Conservation (phyloP, 495 filamentous ascomycete genomes). For the Aspergillus cristatus region DNA sequence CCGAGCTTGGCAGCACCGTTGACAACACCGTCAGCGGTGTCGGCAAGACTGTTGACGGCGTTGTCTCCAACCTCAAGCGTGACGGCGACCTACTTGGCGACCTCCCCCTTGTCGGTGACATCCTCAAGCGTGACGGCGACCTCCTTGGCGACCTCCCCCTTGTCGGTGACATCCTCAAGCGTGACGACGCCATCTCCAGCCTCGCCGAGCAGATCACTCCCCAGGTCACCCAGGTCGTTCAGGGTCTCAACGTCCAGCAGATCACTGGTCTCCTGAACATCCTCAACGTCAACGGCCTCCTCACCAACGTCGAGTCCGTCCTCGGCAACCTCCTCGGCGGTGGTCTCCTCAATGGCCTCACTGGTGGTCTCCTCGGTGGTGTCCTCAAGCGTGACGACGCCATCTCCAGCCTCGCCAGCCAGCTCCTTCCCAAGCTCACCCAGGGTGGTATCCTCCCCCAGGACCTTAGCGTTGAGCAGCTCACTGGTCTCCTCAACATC, state of each 20-base stretch:
- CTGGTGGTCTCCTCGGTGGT: not conserved
- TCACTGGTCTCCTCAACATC: constrained; percentile 1
- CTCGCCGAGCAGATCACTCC: too few relatives aligned
- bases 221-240: too few relatives aligned
- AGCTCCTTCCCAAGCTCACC: constrained; percentile 1
- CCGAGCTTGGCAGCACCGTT: constrained; percentile 6
- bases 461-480: not conserved
- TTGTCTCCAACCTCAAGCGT: constrained; percentile 1
- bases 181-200: not conserved
- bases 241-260: not conserved
- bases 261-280: not conserved
- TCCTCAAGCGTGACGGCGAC: not conserved
- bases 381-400: constrained; percentile 1
- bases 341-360: not conserved
- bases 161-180: not conserved
- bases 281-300: not conserved
- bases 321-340: not conserved
- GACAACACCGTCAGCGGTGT: constrained; percentile 3
- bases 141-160: not conserved
- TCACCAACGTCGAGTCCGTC: not conserved
- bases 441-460: not conserved
- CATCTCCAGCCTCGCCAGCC: not conserved
- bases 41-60: constrained; percentile 1
- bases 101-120: not conserved
- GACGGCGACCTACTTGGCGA: not conserved